These are phyloP conservation scores for Hydrangea macrophylla DNA, from an alignment of 148 eudicot genomes.

Conservation along the genomic window DNA sequence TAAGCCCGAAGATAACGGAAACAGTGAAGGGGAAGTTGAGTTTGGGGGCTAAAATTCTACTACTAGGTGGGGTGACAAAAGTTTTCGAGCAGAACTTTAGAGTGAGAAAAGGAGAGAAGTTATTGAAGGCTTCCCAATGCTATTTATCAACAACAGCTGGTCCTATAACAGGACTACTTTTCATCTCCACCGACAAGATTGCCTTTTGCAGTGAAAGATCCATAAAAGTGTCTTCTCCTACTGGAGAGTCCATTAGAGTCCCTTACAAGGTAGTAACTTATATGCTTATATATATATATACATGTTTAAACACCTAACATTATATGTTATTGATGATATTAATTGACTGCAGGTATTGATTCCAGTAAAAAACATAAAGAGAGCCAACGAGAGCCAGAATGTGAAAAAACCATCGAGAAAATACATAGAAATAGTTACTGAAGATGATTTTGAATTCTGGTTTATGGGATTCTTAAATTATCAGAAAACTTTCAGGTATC, in stretches of 20 bases:
- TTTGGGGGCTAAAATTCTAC: slow-evolving; percentile 35
- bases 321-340: not conserved
- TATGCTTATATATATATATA: not conserved
- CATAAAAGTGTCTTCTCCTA: slow-evolving; percentile 30
- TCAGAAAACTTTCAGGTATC: slow-evolving; percentile 22
- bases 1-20: slow-evolving; percentile 25
- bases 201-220: slow-evolving; percentile 50
- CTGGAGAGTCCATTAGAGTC: slow-evolving; percentile 25
- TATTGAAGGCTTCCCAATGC: slow-evolving; percentile 48
- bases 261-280: slow-evolving; percentile 35
- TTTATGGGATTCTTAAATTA: slow-evolving; percentile 37
- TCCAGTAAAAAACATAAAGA: slow-evolving; percentile 22
- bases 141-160: slow-evolving; percentile 53
- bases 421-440: slow-evolving; percentile 32
- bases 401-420: slow-evolving; percentile 21
- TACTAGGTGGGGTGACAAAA: slow-evolving; percentile 33
- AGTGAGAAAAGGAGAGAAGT: slow-evolving; percentile 34
- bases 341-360: slow-evolving; percentile 5
- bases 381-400: slow-evolving; percentile 25
- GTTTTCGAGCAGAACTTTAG: slow-evolving; percentile 40
- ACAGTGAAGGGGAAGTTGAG: slow-evolving; percentile 37
- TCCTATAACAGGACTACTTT: slow-evolving; percentile 44
- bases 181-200: slow-evolving; percentile 42
- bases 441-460: slow-evolving; percentile 41
- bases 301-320: not conserved